These are phyloP conservation scores for Ophiosphaerella narmari DNA, from an alignment of 2,329 filamentous ascomycete species.

Conservation along the genomic window DNA sequence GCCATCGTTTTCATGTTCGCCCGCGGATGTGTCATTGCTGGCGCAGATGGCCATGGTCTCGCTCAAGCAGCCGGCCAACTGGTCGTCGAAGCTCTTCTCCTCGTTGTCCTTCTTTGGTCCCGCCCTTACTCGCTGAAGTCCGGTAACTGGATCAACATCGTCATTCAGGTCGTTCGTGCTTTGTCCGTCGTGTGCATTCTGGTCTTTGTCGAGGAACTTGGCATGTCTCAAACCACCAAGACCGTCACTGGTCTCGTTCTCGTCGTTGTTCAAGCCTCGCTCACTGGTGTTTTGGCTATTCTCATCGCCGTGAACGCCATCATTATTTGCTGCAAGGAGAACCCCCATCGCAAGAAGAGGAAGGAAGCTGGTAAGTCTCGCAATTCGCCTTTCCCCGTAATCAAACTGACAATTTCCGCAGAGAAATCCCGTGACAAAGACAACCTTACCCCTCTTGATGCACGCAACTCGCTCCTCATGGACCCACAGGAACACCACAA, in stretches of 20 bases:
- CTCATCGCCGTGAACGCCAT: conserved; percentile 89
- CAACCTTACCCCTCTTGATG: conserved; percentile 82
- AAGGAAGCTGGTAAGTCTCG: conserved; percentile 80
- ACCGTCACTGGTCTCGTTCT: conserved; percentile 92
- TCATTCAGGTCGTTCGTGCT: conserved; percentile 86
- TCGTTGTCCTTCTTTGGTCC: conserved; percentile 79
- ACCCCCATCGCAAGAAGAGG: conserved; percentile 85
- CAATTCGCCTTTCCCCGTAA: background rate
- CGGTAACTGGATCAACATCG: conserved; percentile 89
- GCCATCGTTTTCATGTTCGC: conserved; percentile 87
- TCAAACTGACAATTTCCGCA: conserved; percentile 48
- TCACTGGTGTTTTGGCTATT: conserved; percentile 83
- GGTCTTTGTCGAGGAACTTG: conserved; percentile 91
- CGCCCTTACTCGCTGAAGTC: conserved; percentile 86
- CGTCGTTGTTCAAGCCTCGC: conserved; percentile 83
- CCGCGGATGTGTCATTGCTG: conserved; percentile 85
- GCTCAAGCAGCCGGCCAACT: conserved; percentile 80
- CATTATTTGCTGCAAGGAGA: conserved; percentile 79
- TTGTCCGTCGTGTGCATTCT: conserved; percentile 87
- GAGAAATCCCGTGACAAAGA: conserved; percentile 81
- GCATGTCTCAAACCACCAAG: conserved; percentile 87
- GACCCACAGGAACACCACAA: conserved; percentile 55
- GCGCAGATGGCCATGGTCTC: conserved; percentile 82
- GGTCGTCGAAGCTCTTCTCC: conserved; percentile 78
- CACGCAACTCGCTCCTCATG: conserved; percentile 83